These are phyloP conservation scores for Heterobasidion occidentale DNA, from an alignment of 1,284 basidiomycete genomes.

Conservation along the genomic window DNA sequence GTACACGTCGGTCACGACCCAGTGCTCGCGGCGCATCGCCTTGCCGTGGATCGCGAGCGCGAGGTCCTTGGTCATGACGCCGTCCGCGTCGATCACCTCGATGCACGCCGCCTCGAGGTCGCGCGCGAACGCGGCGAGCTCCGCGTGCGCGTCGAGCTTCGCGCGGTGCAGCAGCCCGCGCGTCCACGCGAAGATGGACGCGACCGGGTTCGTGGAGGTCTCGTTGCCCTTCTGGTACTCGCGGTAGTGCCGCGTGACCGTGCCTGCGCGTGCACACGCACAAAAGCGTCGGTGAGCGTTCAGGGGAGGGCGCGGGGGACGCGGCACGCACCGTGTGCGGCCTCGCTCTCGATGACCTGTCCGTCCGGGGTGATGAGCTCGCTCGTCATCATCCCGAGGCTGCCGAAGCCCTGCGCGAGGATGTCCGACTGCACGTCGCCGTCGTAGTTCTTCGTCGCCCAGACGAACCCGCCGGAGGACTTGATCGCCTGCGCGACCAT, in stretches of 20 bases:
- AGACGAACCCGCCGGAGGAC: slow-evolving; percentile 93
- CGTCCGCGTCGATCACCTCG: slow-evolving; percentile 86
- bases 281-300: background rate
- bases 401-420: slow-evolving; percentile 92
- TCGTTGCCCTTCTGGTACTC: slow-evolving; percentile 95
- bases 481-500: slow-evolving; percentile 99
- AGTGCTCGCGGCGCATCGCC: slow-evolving; percentile 85
- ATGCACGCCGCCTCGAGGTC: slow-evolving; percentile 86
- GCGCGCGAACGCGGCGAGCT: slow-evolving; percentile 70
- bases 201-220: slow-evolving; percentile 96
- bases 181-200: slow-evolving; percentile 99
- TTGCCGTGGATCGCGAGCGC: slow-evolving; percentile 94
- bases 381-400: slow-evolving; percentile 95
- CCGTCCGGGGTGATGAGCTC: slow-evolving; percentile 97
- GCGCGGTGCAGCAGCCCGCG: slow-evolving; percentile 91
- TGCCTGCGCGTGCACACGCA: slow-evolving; percentile 29
- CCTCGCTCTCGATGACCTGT: slow-evolving; percentile 85
- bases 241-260: slow-evolving; percentile 93
- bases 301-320: slow-evolving; percentile 1
- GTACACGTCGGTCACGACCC: slow-evolving; percentile 88
- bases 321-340: slow-evolving; percentile 70
- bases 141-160: slow-evolving; percentile 82
- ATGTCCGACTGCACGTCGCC: slow-evolving; percentile 92
- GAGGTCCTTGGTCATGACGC: slow-evolving; percentile 95
- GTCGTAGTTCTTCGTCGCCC: slow-evolving; percentile 98